Base-by-base conservation (phyloP, 2,329 filamentous ascomycete genomes). In the Fusarium nelsonii region DNA sequence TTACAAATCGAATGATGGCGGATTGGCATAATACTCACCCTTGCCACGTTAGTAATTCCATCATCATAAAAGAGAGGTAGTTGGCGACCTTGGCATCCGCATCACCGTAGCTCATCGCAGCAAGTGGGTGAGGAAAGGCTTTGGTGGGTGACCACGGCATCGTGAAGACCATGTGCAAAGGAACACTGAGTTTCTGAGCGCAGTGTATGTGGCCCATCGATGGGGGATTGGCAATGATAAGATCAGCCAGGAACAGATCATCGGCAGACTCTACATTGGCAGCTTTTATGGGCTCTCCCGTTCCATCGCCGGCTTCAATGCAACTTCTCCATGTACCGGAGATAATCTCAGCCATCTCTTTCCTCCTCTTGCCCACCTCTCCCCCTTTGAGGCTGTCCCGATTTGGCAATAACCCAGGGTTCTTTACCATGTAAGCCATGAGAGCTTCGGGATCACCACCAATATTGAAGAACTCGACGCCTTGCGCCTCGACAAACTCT, bases 41-140 rank as follows among this genome's bases (percentile, higher is more conserved):
- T 80, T 93, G 90, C 91, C 91, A 93, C 4, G 91, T 91, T 74
- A 93, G 81, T 78, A 92, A 86, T 59, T 93, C 91, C 28, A 93
- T 88, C 58, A 92, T 82, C 63, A 71, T 71, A 18, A 23, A 74
- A 6, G 72, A 74, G 1, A 74, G 45, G 15, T 72, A 74, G 16
- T 74, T 74, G 4, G 73, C 71, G 6, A 71, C 54, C 23, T 59
- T 72, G 6, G 69, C 50, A n/a, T 74, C 72, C 2, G 71, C 58
- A n/a, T 71, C 43, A 8, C 62, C 72, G 33, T 74, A 72, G 43
- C 59, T 74, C 68, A 75, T 70, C 3, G 52, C 86, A 91, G 63
- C 75, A 50, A 72, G 62, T 9, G 64, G 75, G 56, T 73, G 74
- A 37, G 61, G 72, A 51, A 76, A 77, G 11, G 60, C 52, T 33